Evolutionary conservation across 805 yeast genomes (phyloP).

Genomic region (Kodamaea kakaduensis): DNA sequence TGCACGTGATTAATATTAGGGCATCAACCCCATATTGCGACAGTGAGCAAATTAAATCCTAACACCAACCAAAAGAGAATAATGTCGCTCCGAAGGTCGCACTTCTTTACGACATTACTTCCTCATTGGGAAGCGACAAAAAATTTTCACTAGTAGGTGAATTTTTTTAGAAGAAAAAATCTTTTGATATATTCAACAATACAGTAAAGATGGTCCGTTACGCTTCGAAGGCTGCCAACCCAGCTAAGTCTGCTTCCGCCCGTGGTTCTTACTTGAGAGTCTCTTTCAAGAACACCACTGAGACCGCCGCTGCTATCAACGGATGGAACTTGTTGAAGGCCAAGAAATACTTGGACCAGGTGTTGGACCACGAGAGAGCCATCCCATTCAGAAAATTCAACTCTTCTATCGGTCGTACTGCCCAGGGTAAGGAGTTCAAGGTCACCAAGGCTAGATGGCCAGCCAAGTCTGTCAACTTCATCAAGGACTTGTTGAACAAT

Average conservation of each 20-base stretch:
- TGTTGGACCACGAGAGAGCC: constrained; percentile 97
- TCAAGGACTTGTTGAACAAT: constrained; percentile 91
- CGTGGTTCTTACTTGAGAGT: constrained; percentile 99
- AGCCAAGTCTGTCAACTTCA: constrained; percentile 93
- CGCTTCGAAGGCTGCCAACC: constrained; percentile 99
- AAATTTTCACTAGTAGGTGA: constrained; percentile 11
- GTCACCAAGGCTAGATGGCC: constrained; percentile 99
- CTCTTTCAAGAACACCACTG: constrained; percentile 99
- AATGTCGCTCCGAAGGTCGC: constrained; percentile 4
- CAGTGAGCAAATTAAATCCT: neutral
- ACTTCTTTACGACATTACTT: constrained; percentile 2
- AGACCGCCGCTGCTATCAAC: constrained; percentile 95
- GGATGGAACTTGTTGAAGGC: constrained; percentile 98
- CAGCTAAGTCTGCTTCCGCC: constrained; percentile 98
- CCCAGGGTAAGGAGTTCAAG: constrained; percentile 99
- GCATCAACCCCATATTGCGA: constrained; percentile 1
- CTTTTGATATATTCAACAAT: constrained; percentile 8
- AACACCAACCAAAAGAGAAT: neutral
- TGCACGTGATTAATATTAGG: constrained; percentile 2
- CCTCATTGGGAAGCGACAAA: constrained; percentile 5
- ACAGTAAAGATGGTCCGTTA: constrained; percentile 84
- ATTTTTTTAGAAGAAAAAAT: constrained; percentile 8
- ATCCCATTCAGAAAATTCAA: constrained; percentile 98
- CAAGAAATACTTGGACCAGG: constrained; percentile 92
- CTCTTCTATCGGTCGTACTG: constrained; percentile 97